Percentiles rank a stretch among this genome's conserved stretches.
These are phyloP conservation scores for Xylariaceae sp. DNA, from an alignment of 2,329 filamentous ascomycete genomes.

Conservation along the genomic window DNA sequence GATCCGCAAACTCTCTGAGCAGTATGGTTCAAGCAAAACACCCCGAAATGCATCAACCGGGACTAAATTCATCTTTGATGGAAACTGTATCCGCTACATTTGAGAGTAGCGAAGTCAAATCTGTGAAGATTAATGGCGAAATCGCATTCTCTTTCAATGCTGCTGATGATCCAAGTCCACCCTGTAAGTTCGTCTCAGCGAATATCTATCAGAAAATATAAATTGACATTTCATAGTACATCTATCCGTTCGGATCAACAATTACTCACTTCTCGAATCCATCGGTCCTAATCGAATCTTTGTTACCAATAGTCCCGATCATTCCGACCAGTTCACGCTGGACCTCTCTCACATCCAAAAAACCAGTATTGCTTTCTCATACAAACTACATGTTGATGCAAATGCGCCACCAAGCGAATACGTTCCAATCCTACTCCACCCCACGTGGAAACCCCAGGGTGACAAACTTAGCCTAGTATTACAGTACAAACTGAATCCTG, in stretches of 20 bases:
- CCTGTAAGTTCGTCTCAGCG: constrained; percentile 52
- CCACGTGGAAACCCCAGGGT: constrained; percentile 82
- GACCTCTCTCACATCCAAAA: constrained; percentile 75
- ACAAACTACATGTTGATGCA: constrained; percentile 79
- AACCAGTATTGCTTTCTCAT: constrained; percentile 87
- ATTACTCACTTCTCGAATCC: constrained; percentile 86
- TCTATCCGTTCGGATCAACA: constrained; percentile 82
- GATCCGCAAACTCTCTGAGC: constrained; percentile 82
- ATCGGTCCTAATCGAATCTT: constrained; percentile 95
- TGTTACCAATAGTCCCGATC: constrained; percentile 71
- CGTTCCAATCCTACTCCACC: constrained; percentile 75
- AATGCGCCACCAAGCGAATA: constrained; percentile 55
- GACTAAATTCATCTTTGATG: constrained; percentile 86
- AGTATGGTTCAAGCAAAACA: constrained; percentile 76
- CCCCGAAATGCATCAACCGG: constrained; percentile 78
- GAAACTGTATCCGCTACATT: constrained; percentile 91
- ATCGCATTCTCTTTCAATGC: constrained; percentile 84
- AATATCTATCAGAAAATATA: neutral
- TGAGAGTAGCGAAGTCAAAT: constrained; percentile 73
- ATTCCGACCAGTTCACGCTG: constrained; percentile 80
- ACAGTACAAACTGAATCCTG: constrained; percentile 82
- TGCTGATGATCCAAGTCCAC: constrained; percentile 53
- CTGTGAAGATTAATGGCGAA: constrained; percentile 81
- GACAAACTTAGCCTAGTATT: constrained; percentile 87
- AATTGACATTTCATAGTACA: constrained; percentile 49